phyloP scores from a whole-genome alignment of 2,329 filamentous ascomycete species.

The Herpomyces periplanetae region DNA sequence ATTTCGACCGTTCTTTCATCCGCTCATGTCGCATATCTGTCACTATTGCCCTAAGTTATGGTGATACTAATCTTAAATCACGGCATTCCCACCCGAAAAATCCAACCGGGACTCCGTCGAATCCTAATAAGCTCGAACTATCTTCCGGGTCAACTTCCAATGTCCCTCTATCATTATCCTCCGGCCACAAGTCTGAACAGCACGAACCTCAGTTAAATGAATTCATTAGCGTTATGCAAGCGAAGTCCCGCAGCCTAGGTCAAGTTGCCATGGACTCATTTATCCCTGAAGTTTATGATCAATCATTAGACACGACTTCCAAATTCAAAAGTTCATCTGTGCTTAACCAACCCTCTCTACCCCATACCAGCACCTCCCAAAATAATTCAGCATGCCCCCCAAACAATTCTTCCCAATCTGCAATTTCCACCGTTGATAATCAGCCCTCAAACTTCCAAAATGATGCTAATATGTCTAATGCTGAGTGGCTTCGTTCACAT shows the following conservation, averaged over 20 bases:
- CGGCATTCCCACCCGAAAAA: constrained; percentile 3
- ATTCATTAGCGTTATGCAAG: constrained; percentile 45
- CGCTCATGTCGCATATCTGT: constrained; percentile 79
- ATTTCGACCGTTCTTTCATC: constrained; percentile 81
- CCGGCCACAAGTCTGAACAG: constrained; percentile 6
- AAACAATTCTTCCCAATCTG: too few species aligned
- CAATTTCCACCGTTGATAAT: too few species aligned
- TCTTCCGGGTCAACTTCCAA: constrained; percentile 2
- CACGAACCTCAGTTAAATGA: constrained; percentile 47
- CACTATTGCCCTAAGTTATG: constrained; percentile 24
- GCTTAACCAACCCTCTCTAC: too few species aligned
- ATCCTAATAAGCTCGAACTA: constrained; percentile 1
- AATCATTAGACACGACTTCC: too few species aligned
- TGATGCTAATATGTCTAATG: constrained; percentile 20
- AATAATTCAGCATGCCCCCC: too few species aligned
- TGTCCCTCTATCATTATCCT: constrained; percentile 4
- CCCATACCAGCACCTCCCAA: too few species aligned
- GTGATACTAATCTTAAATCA: constrained; percentile 7
- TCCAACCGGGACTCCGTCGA: constrained; percentile 7
- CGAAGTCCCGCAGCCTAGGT: too few species aligned
- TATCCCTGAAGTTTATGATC: too few species aligned
- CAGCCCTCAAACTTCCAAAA: too few species aligned
- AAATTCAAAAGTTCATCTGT: too few species aligned
- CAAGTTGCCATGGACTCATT: too few species aligned
- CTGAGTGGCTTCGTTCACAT: constrained; percentile 62